These are phyloP conservation scores for Prunus dulcis DNA, from an alignment of 306 rosid species.

Conservation along the genomic window DNA sequence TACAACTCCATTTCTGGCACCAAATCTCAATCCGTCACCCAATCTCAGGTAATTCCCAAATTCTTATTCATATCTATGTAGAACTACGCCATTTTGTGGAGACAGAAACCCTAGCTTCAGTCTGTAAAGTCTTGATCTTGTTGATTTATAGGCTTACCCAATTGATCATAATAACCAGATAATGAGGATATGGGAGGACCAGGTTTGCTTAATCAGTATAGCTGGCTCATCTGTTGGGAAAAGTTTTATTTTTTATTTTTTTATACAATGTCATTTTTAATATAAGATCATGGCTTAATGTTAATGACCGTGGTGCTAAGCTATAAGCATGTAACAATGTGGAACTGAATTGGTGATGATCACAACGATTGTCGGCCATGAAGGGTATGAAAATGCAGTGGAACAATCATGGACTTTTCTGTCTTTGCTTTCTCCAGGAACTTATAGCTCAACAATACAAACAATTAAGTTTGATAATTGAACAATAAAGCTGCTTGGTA, in stretches of 20 bases:
- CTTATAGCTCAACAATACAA: neutral
- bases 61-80: neutral
- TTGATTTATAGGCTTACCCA: neutral
- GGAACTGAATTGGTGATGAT: neutral
- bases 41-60: constrained; percentile 37
- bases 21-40: constrained; percentile 26
- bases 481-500: neutral
- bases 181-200: neutral
- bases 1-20: constrained; percentile 50
- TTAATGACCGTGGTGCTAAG: neutral
- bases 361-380: no score
- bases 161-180: neutral
- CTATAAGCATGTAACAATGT: neutral
- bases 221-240: neutral
- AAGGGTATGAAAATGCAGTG: neutral
- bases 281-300: neutral
- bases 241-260: neutral
- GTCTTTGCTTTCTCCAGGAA: neutral
- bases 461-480: no score
- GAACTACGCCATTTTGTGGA: neutral
- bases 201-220: neutral
- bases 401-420: neutral
- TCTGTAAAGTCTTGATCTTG: neutral
- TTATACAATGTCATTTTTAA: neutral
- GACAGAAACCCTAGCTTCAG: constrained; percentile 11